Evolutionary conservation across 2,329 filamentous ascomycete genomes (phyloP), one percentile per base, ranked within the genome.

Genomic region (Xylariaceae sp.): DNA sequence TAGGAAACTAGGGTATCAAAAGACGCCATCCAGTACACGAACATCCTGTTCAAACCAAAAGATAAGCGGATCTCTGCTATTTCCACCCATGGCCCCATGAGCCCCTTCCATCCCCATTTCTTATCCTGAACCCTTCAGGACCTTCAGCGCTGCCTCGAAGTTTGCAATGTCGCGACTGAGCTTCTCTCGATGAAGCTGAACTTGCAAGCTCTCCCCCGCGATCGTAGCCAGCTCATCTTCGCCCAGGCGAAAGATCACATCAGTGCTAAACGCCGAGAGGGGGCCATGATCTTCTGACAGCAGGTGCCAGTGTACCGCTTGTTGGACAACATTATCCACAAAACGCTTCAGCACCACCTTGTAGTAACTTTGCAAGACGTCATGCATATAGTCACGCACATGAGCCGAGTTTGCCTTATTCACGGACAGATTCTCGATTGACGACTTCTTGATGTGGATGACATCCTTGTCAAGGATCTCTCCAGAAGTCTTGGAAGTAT

Each of bases 291-390:
- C 62, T 3, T 72, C 67, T 2, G 57, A 64, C 2, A 78, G 52
- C 1, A 81, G 63, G 50, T 65, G 65, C 50, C 74, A 64, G 37
- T 70, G 65, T 2, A 68, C 63, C 0, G 68, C 73, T 50, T 81
- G 76, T 55, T 69, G 66, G 52, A 65, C 71, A 7, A 81, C 59
- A 36, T 61, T 70, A 54, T 81, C 76, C 1, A 76, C 67, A 50
- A 80, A 78, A 0, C 74, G 67, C 53, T 75, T 74, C 12, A 64
- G 62, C 2, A 73, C 66, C 6, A 78, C 71, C 36, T 74, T 71
- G 64, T 80, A 79, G 58, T 77, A 80, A 0, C 70, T 61, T 39
- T 64, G 61, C 4, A 80, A 64, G 19, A 72, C 73, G 47, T 79
- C 71, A 42, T 75, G 68, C 8, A 80, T 67, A 12, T 79, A 69